Evolutionary conservation across 805 yeast species (phyloP).

Genomic region (Isabelozyma pseudorhagii): DNA sequence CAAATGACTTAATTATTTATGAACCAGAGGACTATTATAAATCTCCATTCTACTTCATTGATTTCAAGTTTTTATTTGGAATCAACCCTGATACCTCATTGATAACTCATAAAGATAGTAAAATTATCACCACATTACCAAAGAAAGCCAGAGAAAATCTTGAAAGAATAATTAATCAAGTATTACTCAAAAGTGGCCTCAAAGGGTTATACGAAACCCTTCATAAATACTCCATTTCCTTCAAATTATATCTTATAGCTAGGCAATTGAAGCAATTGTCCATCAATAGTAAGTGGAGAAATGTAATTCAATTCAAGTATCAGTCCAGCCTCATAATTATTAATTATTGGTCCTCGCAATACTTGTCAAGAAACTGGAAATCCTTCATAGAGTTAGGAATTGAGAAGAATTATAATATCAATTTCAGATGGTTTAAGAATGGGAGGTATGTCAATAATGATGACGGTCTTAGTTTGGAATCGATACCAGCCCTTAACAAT

Average conservation of each 20-base stretch:
- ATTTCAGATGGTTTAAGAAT: constrained; percentile 62
- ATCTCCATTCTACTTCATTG: constrained; percentile 75
- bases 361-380: constrained; percentile 42
- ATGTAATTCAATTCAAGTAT: constrained; percentile 56
- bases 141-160: constrained; percentile 34
- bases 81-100: constrained; percentile 34
- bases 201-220: constrained; percentile 53
- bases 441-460: constrained; percentile 32
- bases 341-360: constrained; percentile 58
- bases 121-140: constrained; percentile 29
- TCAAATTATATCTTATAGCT: constrained; percentile 59
- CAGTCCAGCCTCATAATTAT: constrained; percentile 52
- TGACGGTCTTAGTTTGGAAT: not conserved
- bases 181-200: constrained; percentile 46
- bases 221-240: constrained; percentile 58
- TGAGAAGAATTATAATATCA: constrained; percentile 44
- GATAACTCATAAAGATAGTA: constrained; percentile 25
- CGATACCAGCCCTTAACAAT: constrained; percentile 1
- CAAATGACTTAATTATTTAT: constrained; percentile 50
- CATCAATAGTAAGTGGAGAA: constrained; percentile 52
- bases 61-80: constrained; percentile 63
- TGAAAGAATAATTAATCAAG: constrained; percentile 54
- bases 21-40: constrained; percentile 43
- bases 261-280: constrained; percentile 50
- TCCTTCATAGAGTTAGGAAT: constrained; percentile 63